These are phyloP conservation scores for Diaporthe citriasiana DNA, from an alignment of 2,329 filamentous ascomycete genomes.

Conservation along the genomic window DNA sequence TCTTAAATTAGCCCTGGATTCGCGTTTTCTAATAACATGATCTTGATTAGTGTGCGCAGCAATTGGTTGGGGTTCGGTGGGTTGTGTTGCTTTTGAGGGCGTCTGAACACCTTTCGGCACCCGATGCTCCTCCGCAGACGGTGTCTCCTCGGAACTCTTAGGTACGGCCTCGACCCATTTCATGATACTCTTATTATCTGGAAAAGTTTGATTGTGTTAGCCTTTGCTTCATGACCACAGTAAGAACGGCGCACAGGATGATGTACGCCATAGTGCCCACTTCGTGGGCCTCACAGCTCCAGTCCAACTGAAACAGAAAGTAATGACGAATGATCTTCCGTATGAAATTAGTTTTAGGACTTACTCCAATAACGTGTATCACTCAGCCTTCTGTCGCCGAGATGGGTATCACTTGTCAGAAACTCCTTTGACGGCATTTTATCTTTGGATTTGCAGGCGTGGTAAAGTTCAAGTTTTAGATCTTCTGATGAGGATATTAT, in stretches of 20 bases:
- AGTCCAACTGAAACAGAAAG: neutral
- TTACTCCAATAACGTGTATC: neutral
- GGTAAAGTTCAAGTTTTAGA: neutral
- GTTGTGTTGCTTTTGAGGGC: neutral
- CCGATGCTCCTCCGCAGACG: neutral
- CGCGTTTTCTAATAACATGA: neutral
- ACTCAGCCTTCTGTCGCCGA: neutral
- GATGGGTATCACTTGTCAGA: neutral
- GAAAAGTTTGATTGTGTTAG: neutral
- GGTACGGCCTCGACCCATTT: neutral
- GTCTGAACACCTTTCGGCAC: no score
- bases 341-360: neutral
- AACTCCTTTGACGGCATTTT: slow-evolving; percentile 10
- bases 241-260: neutral
- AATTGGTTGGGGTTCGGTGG: neutral
- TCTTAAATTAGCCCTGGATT: neutral
- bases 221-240: neutral
- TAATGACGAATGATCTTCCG: rapidly evolving
- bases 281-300: no score
- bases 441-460: neutral
- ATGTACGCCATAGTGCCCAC: neutral
- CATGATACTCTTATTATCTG: slow-evolving; percentile 20
- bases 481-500: no score
- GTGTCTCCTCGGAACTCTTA: no score
- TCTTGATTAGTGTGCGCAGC: neutral